Percentiles rank a stretch among this genome's conserved stretches.
Evolutionary conservation across 495 filamentous ascomycete genomes (phyloP).

Genomic region (Pseudoneurospora amorphoporcata): DNA sequence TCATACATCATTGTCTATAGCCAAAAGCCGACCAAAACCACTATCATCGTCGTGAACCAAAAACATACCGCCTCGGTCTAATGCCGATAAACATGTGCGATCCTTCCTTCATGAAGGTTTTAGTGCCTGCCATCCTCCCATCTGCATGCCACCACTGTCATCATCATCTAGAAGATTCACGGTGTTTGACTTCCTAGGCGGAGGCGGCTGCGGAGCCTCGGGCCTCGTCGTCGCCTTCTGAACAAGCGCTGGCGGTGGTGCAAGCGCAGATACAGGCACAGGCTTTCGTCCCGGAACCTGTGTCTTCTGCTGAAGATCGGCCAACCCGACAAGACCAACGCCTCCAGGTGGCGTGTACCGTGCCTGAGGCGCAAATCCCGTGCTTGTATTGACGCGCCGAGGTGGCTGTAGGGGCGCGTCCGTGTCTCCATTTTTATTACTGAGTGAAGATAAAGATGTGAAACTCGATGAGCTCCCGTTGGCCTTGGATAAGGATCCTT

Average conservation of each 20-base stretch:
- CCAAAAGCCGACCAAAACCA: background rate
- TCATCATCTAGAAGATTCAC: slow-evolving; percentile 30
- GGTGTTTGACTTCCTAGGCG: slow-evolving; percentile 16
- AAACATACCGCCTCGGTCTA: background rate
- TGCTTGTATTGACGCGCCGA: slow-evolving; percentile 8
- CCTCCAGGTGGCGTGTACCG: slow-evolving; percentile 10
- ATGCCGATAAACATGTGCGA: background rate
- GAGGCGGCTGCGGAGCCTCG: slow-evolving; percentile 10
- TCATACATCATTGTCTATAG: background rate
- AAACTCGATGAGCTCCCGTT: background rate
- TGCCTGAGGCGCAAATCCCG: slow-evolving; percentile 3
- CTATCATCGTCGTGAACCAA: background rate
- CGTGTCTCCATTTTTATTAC: background rate
- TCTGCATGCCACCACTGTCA: slow-evolving; percentile 23
- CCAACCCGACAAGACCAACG: slow-evolving; percentile 15
- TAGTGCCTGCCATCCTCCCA: slow-evolving; percentile 39
- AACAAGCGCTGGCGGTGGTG: background rate
- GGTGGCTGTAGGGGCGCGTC: slow-evolving; percentile 6
- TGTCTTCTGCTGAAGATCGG: slow-evolving; percentile 2
- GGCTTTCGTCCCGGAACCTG: slow-evolving; percentile 13
- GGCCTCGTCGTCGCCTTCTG: background rate
- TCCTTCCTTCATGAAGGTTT: slow-evolving; percentile 22
- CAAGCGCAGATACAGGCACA: background rate
- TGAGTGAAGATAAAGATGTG: background rate
- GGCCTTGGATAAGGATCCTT: background rate